Evolutionary conservation across 306 rosid genomes (phyloP), one percentile per base, ranked within the genome.

Genomic region (Acacia acuminata): DNA sequence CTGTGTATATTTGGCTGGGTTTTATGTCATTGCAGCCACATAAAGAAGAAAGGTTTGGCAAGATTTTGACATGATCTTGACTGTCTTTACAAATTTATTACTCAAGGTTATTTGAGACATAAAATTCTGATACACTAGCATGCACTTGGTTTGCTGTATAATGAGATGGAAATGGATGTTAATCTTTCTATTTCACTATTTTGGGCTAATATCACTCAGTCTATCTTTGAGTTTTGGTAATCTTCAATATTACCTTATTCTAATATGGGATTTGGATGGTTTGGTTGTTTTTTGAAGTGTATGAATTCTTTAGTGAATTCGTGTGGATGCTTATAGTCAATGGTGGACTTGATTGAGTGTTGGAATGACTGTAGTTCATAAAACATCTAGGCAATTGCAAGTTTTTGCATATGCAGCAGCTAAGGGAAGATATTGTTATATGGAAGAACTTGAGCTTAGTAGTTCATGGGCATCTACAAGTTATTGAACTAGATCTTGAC

Each of bases 1-100:
- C 99, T 8, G 4, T 92, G 45, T 96, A 92, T 85, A 84, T 96
- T 83, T 96, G 98, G 98, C 88, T 96, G 88, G 94, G 80, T 8
- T 94, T 96, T 84, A 96, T 94, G 98, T 92, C 99, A 71, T 86
- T 94, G 94, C 99, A 90, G 84, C 94, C 97, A 55, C 99, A 96
- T 86, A 96, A 96, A 85, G 99, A 96, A 86, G 99, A 96, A 89
- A 92, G 99, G 99, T 96, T 67, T 32, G 86, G 27, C 73, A 53
- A 63, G 24, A 7, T 45, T 66, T 69, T 77, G 36, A 66, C 65
- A 20, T 68, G 73, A 53, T 66, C 76, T 83, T 84, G 25, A 14
- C 44, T 76, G 22, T 79, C n/a, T 38, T 36, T 86, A n/a, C 45
- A 24, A 66, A 71, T 61, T 81, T 81, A 60, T 65, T 79, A 13